Conservation (phyloP, 2,329 filamentous ascomycete genomes). For the Aspergillus pseudoglaucus region DNA sequence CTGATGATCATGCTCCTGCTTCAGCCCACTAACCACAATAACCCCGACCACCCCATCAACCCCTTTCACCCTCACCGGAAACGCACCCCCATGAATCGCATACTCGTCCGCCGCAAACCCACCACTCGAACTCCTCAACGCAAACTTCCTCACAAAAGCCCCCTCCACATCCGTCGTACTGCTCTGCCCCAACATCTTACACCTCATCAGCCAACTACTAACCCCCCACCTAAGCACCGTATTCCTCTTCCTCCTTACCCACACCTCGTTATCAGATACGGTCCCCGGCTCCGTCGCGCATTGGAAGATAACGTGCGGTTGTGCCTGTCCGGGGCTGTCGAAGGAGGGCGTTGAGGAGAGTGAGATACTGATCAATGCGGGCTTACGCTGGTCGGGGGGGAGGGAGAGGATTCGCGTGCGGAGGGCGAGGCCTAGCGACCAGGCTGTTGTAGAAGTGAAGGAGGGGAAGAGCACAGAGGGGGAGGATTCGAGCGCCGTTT, state of each 20-base stretch:
- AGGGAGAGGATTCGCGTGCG: conserved; percentile 33
- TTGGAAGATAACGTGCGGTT: conserved; percentile 62
- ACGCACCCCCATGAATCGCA: conserved; percentile 71
- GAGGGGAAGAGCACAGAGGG: conserved; percentile 23
- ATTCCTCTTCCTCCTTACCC: conserved; percentile 64
- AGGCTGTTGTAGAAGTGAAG: conserved; percentile 36
- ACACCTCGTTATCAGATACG: conserved; percentile 63
- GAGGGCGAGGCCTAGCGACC: conserved; percentile 32
- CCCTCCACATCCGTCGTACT: conserved; percentile 50
- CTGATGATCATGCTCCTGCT: conserved; percentile 70
- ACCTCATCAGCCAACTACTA: conserved; percentile 65
- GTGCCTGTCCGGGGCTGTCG: conserved; percentile 9
- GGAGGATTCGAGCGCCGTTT: conserved; percentile 26
- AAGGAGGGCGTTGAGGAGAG: conserved; percentile 3
- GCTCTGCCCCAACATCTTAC: conserved; percentile 47
- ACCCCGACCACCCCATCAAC: conserved; percentile 72
- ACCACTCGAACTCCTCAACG: conserved; percentile 49
- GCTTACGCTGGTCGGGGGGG: conserved; percentile 24
- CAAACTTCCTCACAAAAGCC: conserved; percentile 59
- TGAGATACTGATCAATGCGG: conserved; percentile 37
- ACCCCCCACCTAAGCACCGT: conserved; percentile 65
- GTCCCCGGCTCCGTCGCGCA: conserved; percentile 60
- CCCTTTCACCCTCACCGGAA: conserved; percentile 64
- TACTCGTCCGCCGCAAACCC: conserved; percentile 49
- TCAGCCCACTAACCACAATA: conserved; percentile 68